Evolutionary conservation across 1,284 basidiomycete species (phyloP).

Genomic region (Exobasidium rhododendri): DNA sequence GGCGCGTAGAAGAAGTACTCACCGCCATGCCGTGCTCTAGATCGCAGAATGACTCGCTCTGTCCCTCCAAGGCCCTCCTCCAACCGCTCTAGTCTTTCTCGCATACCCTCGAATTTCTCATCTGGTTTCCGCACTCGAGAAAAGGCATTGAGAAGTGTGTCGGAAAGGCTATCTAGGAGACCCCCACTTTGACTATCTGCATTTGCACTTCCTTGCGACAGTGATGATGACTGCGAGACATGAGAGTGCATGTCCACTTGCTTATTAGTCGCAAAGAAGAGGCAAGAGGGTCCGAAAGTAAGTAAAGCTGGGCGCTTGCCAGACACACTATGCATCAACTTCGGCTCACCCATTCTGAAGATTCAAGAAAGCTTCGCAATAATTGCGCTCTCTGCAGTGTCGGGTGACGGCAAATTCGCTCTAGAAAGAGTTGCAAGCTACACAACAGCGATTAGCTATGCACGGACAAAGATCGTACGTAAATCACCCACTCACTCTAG

Average conservation of each 20-base stretch:
- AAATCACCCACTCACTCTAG: conserved; percentile 67
- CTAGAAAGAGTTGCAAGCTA: conserved; percentile 87
- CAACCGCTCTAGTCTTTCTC: conserved; percentile 85
- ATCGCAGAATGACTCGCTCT: conserved; percentile 59
- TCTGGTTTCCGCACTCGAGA: conserved; percentile 93
- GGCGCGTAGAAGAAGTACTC: conserved; percentile 57
- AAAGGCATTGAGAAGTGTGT: conserved; percentile 92
- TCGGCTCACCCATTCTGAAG: conserved; percentile 91
- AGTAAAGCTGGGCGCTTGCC: not conserved
- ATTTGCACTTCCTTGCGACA: conserved; percentile 18
- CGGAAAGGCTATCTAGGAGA: conserved; percentile 76
- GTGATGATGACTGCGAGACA: conserved; percentile 22
- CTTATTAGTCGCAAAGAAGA: conserved; percentile 16
- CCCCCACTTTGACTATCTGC: conserved; percentile 17
- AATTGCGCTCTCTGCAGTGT: conserved; percentile 88
- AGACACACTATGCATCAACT: not conserved
- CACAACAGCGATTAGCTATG: not conserved
- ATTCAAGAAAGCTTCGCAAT: conserved; percentile 86
- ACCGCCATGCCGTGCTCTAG: conserved; percentile 63
- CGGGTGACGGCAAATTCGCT: conserved; percentile 85
- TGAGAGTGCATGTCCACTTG: conserved; percentile 54
- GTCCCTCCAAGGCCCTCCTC: conserved; percentile 81
- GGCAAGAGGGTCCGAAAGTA: not conserved
- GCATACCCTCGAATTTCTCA: conserved; percentile 86
- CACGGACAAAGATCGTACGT: too few relatives aligned